Evolutionary conservation across 331 rosid species (phyloP), one percentile per base, ranked within the genome.

Genomic region (Arachis monticola): DNA sequence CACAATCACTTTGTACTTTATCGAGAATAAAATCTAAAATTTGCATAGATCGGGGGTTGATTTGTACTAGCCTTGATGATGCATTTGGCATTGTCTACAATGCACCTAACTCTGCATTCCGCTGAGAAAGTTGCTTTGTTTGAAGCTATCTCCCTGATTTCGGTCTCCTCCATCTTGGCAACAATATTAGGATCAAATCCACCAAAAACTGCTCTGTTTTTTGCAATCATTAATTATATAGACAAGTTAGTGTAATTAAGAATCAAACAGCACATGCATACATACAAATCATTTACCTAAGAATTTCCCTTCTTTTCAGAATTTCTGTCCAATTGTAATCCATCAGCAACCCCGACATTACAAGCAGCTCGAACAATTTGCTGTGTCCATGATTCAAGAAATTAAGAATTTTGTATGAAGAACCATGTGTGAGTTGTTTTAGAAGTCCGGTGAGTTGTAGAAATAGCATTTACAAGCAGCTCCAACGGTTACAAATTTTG

Each of bases 241-340:
- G 22, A 38, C 5, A 22, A 47, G 27, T 30, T 6, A 31, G 4
- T 72, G 22, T 22, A 10, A 31, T 72, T 47, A 10, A 41, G 63
- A 35, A 59, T 41, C 47, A 70, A 45, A 44, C 1, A 46, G 55
- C 55, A 38, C 55, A 38, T 31, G 17, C 10, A 27, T 69, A 64
- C 11, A 73, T 51, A 2, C 10, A 30, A 13, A 51, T 8, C 9
- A 7, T 72, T 83, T 85, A 91, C 97, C 93, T 86, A 53, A 91
- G 87, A 50, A 79, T 64, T 81, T 85, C 90, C 75, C 86, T 89
- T 86, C 93, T 88, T 83, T 88, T 93, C 2, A 93, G 90, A 72
- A 93, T 91, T 78, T 91, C 96, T 22, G 98, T 93, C 98, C 98
- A 93, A 69, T 93, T 93, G 85, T 89, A 89, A 80, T 91, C 98